These are phyloP conservation scores for Fusarium metavorans DNA, from an alignment of 2,329 filamentous ascomycete genomes.

Conservation along the genomic window DNA sequence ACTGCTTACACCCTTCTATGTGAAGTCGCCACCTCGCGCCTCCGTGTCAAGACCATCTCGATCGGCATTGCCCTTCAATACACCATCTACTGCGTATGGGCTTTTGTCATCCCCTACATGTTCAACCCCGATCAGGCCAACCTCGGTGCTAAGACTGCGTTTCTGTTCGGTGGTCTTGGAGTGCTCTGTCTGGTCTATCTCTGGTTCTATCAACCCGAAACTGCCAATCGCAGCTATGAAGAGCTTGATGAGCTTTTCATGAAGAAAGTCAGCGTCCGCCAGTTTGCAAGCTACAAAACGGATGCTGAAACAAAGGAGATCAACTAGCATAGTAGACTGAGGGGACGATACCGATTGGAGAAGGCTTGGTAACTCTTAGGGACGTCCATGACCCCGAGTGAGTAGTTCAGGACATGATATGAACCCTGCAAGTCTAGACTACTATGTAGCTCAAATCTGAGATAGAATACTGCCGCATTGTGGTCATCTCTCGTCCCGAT, in stretches of 20 bases:
- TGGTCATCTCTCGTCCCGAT: background rate
- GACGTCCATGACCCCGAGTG: background rate
- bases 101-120: slow-evolving; percentile 18
- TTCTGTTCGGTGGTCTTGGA: slow-evolving; percentile 10
- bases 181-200: background rate
- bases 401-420: background rate
- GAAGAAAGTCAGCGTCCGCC: background rate
- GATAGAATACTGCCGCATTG: background rate
- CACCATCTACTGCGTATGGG: background rate
- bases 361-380: background rate
- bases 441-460: background rate
- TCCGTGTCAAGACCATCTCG: background rate
- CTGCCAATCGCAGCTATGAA: background rate
- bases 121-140: slow-evolving; percentile 23
- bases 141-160: slow-evolving; percentile 8
- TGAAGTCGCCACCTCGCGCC: background rate
- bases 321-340: background rate
- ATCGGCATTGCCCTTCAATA: slow-evolving; percentile 5
- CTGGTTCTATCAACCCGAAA: background rate
- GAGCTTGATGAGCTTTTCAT: background rate
- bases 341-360: background rate
- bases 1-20: background rate
- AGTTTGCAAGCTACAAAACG: background rate
- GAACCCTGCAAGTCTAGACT: background rate
- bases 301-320: background rate